A percentile compares a stretch with the other conserved stretches of the same genome.
phyloP scores from a whole-genome alignment of 2,329 filamentous ascomycete species.

The Claviceps africana region DNA sequence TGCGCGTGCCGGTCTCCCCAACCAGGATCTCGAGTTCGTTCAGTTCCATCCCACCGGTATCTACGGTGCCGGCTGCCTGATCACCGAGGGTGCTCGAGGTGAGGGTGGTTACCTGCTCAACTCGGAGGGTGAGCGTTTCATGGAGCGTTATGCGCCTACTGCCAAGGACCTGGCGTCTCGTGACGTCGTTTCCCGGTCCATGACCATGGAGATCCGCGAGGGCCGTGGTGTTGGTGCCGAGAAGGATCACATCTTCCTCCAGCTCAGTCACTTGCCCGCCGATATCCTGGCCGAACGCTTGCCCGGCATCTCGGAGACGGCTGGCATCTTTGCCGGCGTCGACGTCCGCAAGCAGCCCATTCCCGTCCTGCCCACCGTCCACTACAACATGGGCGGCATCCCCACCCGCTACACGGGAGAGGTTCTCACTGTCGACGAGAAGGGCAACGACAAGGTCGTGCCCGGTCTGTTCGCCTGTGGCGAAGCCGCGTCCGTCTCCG shows the following conservation, averaged over 20 bases:
- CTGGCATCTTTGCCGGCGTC: slow-evolving; percentile 91
- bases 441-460: slow-evolving; percentile 83
- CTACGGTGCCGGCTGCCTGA: slow-evolving; percentile 94
- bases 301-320: slow-evolving; percentile 96
- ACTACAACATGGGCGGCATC: slow-evolving; percentile 99
- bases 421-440: slow-evolving; percentile 75
- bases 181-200: slow-evolving; percentile 92
- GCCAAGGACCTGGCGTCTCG: slow-evolving; percentile 95
- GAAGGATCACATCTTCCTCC: slow-evolving; percentile 97
- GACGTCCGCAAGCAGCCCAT: slow-evolving; percentile 96
- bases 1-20: slow-evolving; percentile 88
- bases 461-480: slow-evolving; percentile 92
- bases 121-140: slow-evolving; percentile 96
- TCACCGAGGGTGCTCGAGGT: slow-evolving; percentile 93
- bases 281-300: slow-evolving; percentile 92
- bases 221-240: slow-evolving; percentile 93
- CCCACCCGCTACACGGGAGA: slow-evolving; percentile 95
- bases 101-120: slow-evolving; percentile 97
- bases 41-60: slow-evolving; percentile 99
- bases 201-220: slow-evolving; percentile 97
- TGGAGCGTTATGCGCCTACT: slow-evolving; percentile 96
- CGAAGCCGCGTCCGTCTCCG: slow-evolving; percentile 93
- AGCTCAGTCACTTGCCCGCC: slow-evolving; percentile 85
- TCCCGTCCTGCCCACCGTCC: slow-evolving; percentile 86
- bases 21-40: slow-evolving; percentile 98